A percentile compares a stretch with the other conserved stretches of the same genome.
These are phyloP conservation scores for Teunomyces funiuensis DNA, from an alignment of 805 yeast species.

Conservation along the genomic window DNA sequence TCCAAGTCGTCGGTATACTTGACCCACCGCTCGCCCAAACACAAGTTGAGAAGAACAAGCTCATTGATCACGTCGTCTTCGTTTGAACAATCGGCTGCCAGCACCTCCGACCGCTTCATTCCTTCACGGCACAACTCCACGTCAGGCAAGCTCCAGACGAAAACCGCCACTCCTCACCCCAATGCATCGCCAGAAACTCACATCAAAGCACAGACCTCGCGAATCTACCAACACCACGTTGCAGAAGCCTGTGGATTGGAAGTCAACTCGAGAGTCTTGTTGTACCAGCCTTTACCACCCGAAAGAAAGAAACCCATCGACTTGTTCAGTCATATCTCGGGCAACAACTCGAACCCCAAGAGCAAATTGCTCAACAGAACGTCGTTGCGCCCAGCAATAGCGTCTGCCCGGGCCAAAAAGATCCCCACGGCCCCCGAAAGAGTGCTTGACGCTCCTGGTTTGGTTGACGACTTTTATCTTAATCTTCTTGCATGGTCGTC, in stretches of 20 bases:
- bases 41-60: conserved; percentile 33
- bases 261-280: conserved; percentile 76
- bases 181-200: conserved; percentile 55
- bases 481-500: conserved; percentile 86
- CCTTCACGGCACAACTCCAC: conserved; percentile 44
- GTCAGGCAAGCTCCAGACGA: conserved; percentile 36
- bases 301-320: conserved; percentile 43
- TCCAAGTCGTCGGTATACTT: conserved; percentile 26
- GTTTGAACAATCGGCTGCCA: conserved; percentile 20
- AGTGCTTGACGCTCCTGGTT: conserved; percentile 94
- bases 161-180: conserved; percentile 36
- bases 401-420: conserved; percentile 68
- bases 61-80: conserved; percentile 31
- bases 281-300: conserved; percentile 87
- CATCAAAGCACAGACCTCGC: conserved; percentile 52
- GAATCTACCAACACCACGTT: conserved; percentile 72
- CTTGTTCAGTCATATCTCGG: conserved; percentile 28
- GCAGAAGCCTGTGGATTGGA: conserved; percentile 94
- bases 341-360: conserved; percentile 16
- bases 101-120: conserved; percentile 39
- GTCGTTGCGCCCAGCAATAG: conserved; percentile 47
- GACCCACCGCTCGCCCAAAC: conserved; percentile 22
- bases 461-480: conserved; percentile 87
- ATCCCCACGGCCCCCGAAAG: conserved; percentile 88
- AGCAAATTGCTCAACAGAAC: conserved; percentile 29